Evolutionary conservation across 768 basidiomycete genomes (phyloP).

Genomic region (Agaricus bisporus): DNA sequence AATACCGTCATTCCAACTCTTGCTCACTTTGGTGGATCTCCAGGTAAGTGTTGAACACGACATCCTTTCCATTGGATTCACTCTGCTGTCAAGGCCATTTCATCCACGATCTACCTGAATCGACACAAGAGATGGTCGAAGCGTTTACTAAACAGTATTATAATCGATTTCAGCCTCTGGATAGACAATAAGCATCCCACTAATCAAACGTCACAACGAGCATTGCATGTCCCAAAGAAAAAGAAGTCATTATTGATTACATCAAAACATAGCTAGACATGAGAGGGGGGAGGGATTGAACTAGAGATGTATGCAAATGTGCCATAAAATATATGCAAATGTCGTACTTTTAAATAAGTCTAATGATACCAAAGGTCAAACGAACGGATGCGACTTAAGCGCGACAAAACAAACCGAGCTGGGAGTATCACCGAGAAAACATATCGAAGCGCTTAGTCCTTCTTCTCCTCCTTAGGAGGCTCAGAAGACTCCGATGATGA

Average conservation of each 20-base stretch:
- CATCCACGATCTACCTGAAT: slow-evolving; percentile 82
- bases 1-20: slow-evolving; percentile 91
- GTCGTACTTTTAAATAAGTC: slow-evolving; percentile 25
- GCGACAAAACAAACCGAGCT: slow-evolving; percentile 5
- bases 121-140: slow-evolving; percentile 89
- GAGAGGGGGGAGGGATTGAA: slow-evolving; percentile 13
- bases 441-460: slow-evolving; percentile 50
- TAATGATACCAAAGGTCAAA: slow-evolving; percentile 16
- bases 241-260: slow-evolving; percentile 8
- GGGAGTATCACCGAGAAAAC: slow-evolving; percentile 11
- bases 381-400: slow-evolving; percentile 7
- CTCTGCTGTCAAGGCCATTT: slow-evolving; percentile 54
- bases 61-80: not conserved
- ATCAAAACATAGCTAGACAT: slow-evolving; percentile 10
- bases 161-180: slow-evolving; percentile 64
- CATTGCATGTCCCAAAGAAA: not conserved
- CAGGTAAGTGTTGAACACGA: slow-evolving; percentile 48
- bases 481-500: slow-evolving; percentile 36
- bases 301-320: slow-evolving; percentile 8
- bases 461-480: slow-evolving; percentile 70
- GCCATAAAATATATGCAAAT: slow-evolving; percentile 9
- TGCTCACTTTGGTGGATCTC: slow-evolving; percentile 81
- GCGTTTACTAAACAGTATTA: slow-evolving; percentile 82
- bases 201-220: not conserved
- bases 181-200: not conserved